Evolutionary conservation across 306 rosid genomes (phyloP), one percentile per base, ranked within the genome.

Genomic region (Clitoria ternatea): DNA sequence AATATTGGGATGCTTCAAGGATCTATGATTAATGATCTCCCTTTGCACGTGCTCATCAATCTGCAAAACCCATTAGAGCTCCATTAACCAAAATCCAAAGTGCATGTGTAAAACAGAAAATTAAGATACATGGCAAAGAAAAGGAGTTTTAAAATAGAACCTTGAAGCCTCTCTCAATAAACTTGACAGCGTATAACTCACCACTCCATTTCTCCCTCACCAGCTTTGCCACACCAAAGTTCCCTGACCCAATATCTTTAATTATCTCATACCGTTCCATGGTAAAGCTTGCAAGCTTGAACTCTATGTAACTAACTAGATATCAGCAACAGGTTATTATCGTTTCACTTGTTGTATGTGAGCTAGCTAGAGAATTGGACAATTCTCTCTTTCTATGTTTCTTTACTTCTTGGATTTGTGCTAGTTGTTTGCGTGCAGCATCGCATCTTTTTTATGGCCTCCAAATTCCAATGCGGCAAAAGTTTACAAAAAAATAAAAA

Each of bases 41-140:
- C 99, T 87, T 77, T 91, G 96, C 13, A 95, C 97, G 64, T 91
- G 97, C 66, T 95, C 96, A 70, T 95, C 96, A 81, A 95, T 95
- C 99, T 95, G 83, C 44, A 66, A 54, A 76, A 48, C 1, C 19
- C 18, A 52, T 55, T 5, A 68, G 7, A 37, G 48, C 18, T 49
- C 23, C 65, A 66, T 49, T 57, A 66, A 42, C 48, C 2, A 10
- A 56, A 27, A 44, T 49, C 45, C 70, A 19, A 60, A 60, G 57
- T 59, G 14, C 42, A 66, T 33, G 12, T 2, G 17, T 37, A 27
- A 11, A 65, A 48, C 24, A 69, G 11, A 15, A 49, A 14, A n/a
- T n/a, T n/a, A n/a, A 19, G 8, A 74, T 0, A 72, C 3, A 29
- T 10, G 27, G 32, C 29, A 14, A 27, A 63, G 64, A 63, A 62